Base-by-base conservation (phyloP, 1,284 basidiomycete genomes). In the Gymnopus androsaceus region DNA sequence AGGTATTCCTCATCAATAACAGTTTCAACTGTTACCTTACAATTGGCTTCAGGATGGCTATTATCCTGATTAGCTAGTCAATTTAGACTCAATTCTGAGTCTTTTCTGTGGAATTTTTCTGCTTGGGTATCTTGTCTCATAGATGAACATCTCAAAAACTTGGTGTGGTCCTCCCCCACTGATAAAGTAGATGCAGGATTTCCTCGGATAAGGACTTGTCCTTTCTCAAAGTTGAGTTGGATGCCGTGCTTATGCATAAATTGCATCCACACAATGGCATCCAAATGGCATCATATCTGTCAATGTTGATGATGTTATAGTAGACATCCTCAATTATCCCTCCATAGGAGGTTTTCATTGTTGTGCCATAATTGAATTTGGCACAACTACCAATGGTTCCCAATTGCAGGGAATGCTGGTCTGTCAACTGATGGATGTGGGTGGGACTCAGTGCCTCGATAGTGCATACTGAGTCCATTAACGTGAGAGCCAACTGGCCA, bases 211-310 rank as follows among this genome's bases (percentile, higher is more conserved):
- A 23, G 14, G 14, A 69, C 62, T 2, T 28, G 48, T 25, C 61
- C 30, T 3, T 56, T 46, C 30, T 62, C 48, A 51, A 74, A 69
- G 52, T 70, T 67, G 0, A 73, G 46, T 1, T 59, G 19, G 1
- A 70, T 61, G 3, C 62, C 55, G 44, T 65, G 52, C n/a, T n/a
- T n/a, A n/a, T n/a, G n/a, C n/a, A n/a, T n/a, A n/a, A n/a, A n/a
- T n/a, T n/a, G n/a, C n/a, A n/a, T n/a, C n/a, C n/a, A n/a, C n/a
- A n/a, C n/a, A n/a, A n/a, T n/a, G n/a, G n/a, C n/a, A n/a, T n/a
- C n/a, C n/a, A n/a, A n/a, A n/a, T n/a, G n/a, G n/a, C n/a, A n/a
- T n/a, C n/a, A n/a, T n/a, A n/a, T n/a, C n/a, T n/a, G n/a, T n/a
- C n/a, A n/a, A n/a, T n/a, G n/a, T n/a, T n/a, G n/a, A n/a, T n/a